These are phyloP conservation scores for Talaromyces thailandensis DNA, from an alignment of 495 filamentous ascomycete genomes.

Conservation along the genomic window DNA sequence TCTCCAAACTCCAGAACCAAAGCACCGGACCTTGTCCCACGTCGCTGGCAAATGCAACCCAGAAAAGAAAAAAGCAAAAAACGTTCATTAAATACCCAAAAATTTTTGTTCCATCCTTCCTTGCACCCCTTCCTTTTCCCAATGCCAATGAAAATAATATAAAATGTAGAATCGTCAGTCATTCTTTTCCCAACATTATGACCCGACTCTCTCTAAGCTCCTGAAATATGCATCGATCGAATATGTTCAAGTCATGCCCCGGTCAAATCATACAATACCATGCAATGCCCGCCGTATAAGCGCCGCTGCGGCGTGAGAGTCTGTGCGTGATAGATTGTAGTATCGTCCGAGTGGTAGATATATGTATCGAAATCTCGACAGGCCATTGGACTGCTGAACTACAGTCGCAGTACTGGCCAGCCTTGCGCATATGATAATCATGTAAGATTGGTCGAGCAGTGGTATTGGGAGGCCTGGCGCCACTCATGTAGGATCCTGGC, in stretches of 20 bases:
- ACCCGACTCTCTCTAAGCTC: not conserved
- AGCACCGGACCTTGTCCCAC: conserved; percentile 3
- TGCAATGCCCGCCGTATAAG: not conserved
- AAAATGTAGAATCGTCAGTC: not conserved
- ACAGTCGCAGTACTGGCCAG: not conserved
- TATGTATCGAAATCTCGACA: not conserved
- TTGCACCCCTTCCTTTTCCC: not conserved
- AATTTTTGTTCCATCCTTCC: not conserved
- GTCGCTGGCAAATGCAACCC: conserved; percentile 12
- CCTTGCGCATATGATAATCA: not conserved
- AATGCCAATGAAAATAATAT: not conserved
- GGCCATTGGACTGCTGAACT: not conserved
- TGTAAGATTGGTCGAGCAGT: not conserved
- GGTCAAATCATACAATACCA: not conserved
- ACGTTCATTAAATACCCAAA: not conserved
- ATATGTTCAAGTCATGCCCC: not conserved
- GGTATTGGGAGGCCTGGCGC: not conserved
- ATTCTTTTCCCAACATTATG: conserved; percentile 1
- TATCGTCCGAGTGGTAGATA: not conserved
- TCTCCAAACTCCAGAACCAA: conserved; percentile 3
- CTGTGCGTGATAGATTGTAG: not conserved
- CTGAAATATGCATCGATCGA: conserved; percentile 2
- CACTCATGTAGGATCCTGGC: conserved; percentile 8
- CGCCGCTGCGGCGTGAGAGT: not conserved
- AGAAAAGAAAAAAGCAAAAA: conserved; percentile 9